Conservation (phyloP, 306 rosid genomes). For the Glycine soja region DNA sequence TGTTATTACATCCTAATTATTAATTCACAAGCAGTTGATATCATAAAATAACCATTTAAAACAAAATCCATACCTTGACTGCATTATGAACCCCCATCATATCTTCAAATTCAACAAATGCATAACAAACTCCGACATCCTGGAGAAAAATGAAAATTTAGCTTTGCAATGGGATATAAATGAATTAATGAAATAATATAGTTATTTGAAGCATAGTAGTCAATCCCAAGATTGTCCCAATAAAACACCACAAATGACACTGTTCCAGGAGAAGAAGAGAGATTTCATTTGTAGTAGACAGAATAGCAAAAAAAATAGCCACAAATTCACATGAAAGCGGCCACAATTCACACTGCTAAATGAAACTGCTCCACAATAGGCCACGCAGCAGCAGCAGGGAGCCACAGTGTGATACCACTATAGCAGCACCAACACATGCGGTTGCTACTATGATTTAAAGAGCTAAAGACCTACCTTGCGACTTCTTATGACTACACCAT, state of each 20-base stretch:
- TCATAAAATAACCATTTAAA: not conserved
- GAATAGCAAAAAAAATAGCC: too few relatives aligned
- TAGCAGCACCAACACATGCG: not conserved
- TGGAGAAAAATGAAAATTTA: slow-evolving; percentile 47
- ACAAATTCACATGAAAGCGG: too few relatives aligned
- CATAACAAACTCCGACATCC: slow-evolving; percentile 90
- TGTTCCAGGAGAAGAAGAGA: not conserved
- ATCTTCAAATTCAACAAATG: slow-evolving; percentile 86
- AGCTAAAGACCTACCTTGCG: slow-evolving; percentile 64
- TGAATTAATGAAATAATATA: not conserved
- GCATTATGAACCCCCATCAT: slow-evolving; percentile 78
- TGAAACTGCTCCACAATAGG: too few relatives aligned
- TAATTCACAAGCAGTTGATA: not conserved
- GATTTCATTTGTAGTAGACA: too few relatives aligned
- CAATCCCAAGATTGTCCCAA: not conserved
- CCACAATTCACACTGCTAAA: too few relatives aligned
- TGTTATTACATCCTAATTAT: not conserved
- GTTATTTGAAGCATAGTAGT: slow-evolving; percentile 17
- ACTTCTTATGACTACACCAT: slow-evolving; percentile 80
- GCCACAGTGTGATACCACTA: not conserved
- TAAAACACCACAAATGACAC: not conserved
- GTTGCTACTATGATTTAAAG: not conserved
- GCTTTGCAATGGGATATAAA: slow-evolving; percentile 29
- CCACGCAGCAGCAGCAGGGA: not conserved
- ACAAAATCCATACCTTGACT: slow-evolving; percentile 62